Evolutionary conservation across 2,329 filamentous ascomycete species (phyloP).

Genomic region (Sarocladiaceae sp.): DNA sequence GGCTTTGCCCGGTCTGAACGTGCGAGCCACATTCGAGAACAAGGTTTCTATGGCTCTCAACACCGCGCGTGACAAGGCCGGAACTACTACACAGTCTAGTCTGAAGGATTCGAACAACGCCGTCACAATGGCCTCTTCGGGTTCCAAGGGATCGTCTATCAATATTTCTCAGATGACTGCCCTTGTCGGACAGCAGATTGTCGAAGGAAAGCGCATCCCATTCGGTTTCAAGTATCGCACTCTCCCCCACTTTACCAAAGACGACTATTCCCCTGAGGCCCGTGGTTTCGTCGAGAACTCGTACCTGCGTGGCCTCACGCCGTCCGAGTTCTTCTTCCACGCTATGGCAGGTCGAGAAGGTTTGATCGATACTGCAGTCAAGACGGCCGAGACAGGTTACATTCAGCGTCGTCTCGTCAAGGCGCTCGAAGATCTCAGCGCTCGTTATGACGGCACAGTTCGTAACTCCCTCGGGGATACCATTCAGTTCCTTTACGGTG

Average conservation of each 20-base stretch:
- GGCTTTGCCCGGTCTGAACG: conserved; percentile 94
- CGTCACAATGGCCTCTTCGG: conserved; percentile 90
- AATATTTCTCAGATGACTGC: conserved; percentile 99
- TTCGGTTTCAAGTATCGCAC: conserved; percentile 99
- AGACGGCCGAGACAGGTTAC: conserved; percentile 98
- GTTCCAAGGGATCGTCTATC: conserved; percentile 97
- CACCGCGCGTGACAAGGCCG: conserved; percentile 91
- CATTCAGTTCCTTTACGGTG: conserved; percentile 94
- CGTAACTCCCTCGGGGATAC: conserved; percentile 95
- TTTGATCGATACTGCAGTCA: conserved; percentile 98
- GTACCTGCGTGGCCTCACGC: conserved; percentile 90
- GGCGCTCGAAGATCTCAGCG: conserved; percentile 94
- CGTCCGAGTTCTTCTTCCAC: conserved; percentile 98
- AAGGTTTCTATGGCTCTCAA: conserved; percentile 93
- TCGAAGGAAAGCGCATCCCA: conserved; percentile 97
- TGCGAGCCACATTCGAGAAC: conserved; percentile 96
- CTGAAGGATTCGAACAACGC: conserved; percentile 96
- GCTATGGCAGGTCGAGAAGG: conserved; percentile 99
- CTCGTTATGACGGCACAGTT: conserved; percentile 95
- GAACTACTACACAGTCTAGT: conserved; percentile 84
- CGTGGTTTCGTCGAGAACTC: conserved; percentile 99
- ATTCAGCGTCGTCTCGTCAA: conserved; percentile 98
- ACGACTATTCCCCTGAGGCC: conserved; percentile 95
- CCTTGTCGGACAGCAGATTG: conserved; percentile 93
- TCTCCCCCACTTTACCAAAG: conserved; percentile 96